Conservation (phyloP, 495 filamentous ascomycete genomes). For the Bacidia gigantensis region DNA sequence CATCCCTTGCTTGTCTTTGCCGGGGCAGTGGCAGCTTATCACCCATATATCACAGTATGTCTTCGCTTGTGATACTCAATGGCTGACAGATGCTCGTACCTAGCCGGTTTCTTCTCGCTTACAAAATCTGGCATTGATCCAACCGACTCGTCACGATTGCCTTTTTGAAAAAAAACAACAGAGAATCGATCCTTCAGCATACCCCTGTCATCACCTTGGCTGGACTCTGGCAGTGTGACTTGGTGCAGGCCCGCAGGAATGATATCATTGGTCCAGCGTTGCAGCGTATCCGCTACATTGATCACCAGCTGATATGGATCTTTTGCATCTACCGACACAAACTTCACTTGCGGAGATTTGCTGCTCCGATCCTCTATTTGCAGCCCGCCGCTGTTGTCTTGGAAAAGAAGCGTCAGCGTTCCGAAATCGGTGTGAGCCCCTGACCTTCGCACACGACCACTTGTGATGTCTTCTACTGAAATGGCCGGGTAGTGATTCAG, state of each 20-base stretch:
- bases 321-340: constrained; percentile 25
- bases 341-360: constrained; percentile 19
- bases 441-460: constrained; percentile 19
- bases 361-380: constrained; percentile 26
- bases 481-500: constrained; percentile 28
- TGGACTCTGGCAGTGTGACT: not conserved
- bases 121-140: constrained; percentile 4
- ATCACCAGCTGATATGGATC: constrained; percentile 28
- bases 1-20: too few species aligned
- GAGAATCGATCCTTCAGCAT: not conserved
- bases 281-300: constrained; percentile 25
- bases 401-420: constrained; percentile 34
- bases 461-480: constrained; percentile 14
- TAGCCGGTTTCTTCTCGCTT: not conserved
- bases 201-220: not conserved
- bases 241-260: constrained; percentile 6
- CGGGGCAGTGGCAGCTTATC: too few species aligned
- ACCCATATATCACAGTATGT: too few species aligned
- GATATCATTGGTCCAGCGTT: constrained; percentile 7
- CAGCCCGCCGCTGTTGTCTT: constrained; percentile 31
- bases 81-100: not conserved
- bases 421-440: constrained; percentile 34
- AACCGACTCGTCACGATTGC: not conserved
- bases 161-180: not conserved
- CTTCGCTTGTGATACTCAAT: not conserved